Evolutionary conservation across 129 eudicot species (phyloP).

Genomic region (Artemisia annua): DNA sequence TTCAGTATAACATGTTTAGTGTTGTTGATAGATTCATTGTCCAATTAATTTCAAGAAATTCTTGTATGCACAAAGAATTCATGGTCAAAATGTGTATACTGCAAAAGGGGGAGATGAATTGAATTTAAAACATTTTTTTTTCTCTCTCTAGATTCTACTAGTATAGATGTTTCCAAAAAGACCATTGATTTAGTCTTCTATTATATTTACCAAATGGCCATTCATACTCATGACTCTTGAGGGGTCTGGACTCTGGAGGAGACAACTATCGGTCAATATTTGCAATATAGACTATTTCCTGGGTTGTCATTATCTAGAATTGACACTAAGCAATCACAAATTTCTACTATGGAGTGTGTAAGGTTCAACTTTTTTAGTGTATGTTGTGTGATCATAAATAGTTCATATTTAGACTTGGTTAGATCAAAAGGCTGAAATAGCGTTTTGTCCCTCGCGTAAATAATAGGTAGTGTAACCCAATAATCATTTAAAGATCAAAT

Average conservation of each 20-base stretch:
- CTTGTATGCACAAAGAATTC: background rate
- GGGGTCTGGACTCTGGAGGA: background rate
- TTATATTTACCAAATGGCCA: slow-evolving; percentile 1
- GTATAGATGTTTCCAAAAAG: slow-evolving; percentile 1
- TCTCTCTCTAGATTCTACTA: slow-evolving; percentile 8
- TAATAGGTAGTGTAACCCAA: background rate
- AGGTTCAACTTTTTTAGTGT: background rate
- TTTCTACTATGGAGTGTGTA: too few relatives aligned
- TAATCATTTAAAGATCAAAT: background rate
- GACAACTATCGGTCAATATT: slow-evolving; percentile 1
- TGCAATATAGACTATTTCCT: slow-evolving; percentile 7
- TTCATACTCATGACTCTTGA: background rate
- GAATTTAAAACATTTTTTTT: background rate
- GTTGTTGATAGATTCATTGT: slow-evolving; percentile 8
- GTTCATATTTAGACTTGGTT: background rate
- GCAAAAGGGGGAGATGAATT: background rate
- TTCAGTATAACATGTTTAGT: background rate
- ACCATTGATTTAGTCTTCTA: slow-evolving; percentile 12
- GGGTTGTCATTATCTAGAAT: too few relatives aligned
- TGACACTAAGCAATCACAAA: too few relatives aligned
- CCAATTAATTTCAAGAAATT: slow-evolving; percentile 1
- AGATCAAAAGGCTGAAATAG: background rate
- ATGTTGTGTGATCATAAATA: background rate
- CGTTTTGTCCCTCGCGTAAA: background rate
- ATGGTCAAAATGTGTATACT: slow-evolving; percentile 23